Evolutionary conservation across 306 rosid species (phyloP), one percentile per base, ranked within the genome.

Genomic region (Vicia sativa): DNA sequence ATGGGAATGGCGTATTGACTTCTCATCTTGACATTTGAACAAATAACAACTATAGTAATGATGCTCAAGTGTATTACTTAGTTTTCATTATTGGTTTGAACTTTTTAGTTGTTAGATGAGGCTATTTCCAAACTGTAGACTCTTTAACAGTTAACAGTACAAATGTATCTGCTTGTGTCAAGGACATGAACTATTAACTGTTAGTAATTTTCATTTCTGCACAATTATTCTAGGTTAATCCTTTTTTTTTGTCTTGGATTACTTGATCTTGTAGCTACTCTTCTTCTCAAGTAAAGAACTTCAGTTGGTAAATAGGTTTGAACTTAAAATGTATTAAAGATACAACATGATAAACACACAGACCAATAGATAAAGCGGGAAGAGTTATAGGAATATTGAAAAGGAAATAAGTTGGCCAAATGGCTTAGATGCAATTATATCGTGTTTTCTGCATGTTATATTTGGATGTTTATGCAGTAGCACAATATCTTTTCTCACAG

Each of bases 21-120:
- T 53, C 67, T 65, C 56, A 69, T 73, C 56, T 35, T 44, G 74
- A 7, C 15, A 39, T 75, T 62, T 68, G 38, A 61, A 63, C 63
- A 25, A 25, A 54, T 45, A 16, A 42, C 56, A 37, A 46, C 48
- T 16, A 42, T 11, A 10, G 45, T 9, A 55, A 23, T 55, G 38
- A 44, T 38, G 56, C 39, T 50, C 44, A 53, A 39, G 49, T 49
- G 44, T 50, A 41, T 6, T 31, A 34, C 54, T 11, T 4, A n/a
- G 55, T 52, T 48, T 46, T 57, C 39, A 34, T 45, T 12, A 45
- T 9, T 41, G 49, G 39, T 37, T 19, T 58, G 54, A 77, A 64
- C 10, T 23, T 29, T 26, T 46, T 15, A 63, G 45, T 31, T 62
- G 58, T 56, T 59, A n/a, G 13, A 69, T 15, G 26, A 52, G 57